Conservation (phyloP, 192 early-diverging fungal species). For the Gaertneriomyces sp. region DNA sequence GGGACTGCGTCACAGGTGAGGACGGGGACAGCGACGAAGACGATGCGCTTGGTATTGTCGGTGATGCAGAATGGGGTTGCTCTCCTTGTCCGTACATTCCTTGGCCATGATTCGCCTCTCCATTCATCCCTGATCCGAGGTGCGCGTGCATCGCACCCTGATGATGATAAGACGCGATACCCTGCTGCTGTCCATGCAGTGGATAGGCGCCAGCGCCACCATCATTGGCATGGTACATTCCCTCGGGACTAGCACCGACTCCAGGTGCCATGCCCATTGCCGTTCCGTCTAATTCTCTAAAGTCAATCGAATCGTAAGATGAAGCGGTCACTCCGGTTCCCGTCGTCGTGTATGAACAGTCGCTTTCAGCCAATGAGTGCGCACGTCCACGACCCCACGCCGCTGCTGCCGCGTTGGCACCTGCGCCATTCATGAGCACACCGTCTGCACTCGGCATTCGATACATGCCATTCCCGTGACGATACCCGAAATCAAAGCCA, state of each 20-base stretch:
- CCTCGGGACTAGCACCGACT: background rate
- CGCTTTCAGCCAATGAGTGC: constrained; percentile 19
- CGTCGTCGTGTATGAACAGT: constrained; percentile 18
- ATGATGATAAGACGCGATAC: background rate
- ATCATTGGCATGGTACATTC: constrained; percentile 6
- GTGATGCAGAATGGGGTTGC: background rate
- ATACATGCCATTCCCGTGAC: too few relatives aligned
- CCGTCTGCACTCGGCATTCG: too few relatives aligned
- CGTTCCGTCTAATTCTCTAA: constrained; percentile 9
- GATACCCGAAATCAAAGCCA: background rate
- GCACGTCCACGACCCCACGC: constrained; percentile 20
- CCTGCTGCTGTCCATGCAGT: background rate
- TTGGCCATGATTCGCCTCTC: too few relatives aligned
- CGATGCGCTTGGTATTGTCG: background rate
- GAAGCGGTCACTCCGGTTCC: constrained; percentile 17
- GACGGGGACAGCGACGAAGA: background rate
- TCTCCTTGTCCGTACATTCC: too few relatives aligned
- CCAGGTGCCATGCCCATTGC: background rate
- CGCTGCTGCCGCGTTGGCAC: background rate
- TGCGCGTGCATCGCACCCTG: background rate
- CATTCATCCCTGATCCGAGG: background rate
- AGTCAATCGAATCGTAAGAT: constrained; percentile 27
- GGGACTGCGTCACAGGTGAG: background rate
- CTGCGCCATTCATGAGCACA: too few relatives aligned
- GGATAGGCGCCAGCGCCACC: background rate